These are phyloP conservation scores for Rhodotorula sp. DNA, from an alignment of 1,284 basidiomycete species.

Conservation along the genomic window DNA sequence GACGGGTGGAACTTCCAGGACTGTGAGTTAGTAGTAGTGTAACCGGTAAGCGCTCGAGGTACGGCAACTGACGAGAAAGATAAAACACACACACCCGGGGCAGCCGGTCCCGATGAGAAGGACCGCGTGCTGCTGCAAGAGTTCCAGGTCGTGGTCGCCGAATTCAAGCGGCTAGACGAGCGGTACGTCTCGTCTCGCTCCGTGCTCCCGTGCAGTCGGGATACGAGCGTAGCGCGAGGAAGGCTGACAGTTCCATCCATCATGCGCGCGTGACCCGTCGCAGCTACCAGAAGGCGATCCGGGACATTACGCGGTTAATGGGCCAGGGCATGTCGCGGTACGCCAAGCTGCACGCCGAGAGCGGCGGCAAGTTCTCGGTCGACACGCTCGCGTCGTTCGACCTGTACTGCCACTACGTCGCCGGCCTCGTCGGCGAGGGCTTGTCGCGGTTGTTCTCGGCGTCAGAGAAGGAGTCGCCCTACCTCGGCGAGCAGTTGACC, in stretches of 20 bases:
- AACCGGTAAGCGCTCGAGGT: too few species aligned
- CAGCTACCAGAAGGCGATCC: slow-evolving; percentile 79
- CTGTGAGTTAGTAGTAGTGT: slow-evolving; percentile 48
- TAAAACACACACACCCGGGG: neutral
- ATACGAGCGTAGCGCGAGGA: neutral
- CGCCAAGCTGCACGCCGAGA: slow-evolving; percentile 68
- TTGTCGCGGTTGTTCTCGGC: slow-evolving; percentile 86
- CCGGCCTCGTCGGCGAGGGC: slow-evolving; percentile 96
- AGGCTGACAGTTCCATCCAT: neutral
- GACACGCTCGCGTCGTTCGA: slow-evolving; percentile 82
- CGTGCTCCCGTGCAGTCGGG: too few species aligned
- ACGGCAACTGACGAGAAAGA: neutral
- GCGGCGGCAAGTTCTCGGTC: slow-evolving; percentile 57
- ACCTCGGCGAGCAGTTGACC: slow-evolving; percentile 77
- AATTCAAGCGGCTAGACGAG: slow-evolving; percentile 68
- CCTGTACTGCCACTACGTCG: slow-evolving; percentile 98
- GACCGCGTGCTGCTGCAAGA: slow-evolving; percentile 84
- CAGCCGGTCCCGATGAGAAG: slow-evolving; percentile 78
- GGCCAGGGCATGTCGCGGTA: slow-evolving; percentile 94
- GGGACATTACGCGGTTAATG: slow-evolving; percentile 83
- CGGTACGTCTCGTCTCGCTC: slow-evolving; percentile 56
- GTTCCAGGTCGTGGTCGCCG: slow-evolving; percentile 79
- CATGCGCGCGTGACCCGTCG: neutral
- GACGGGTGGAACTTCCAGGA: slow-evolving; percentile 87
- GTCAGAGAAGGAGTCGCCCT: slow-evolving; percentile 77